phyloP scores from a whole-genome alignment of 805 yeast species.

The Saccharomycopsis lassenensis region DNA sequence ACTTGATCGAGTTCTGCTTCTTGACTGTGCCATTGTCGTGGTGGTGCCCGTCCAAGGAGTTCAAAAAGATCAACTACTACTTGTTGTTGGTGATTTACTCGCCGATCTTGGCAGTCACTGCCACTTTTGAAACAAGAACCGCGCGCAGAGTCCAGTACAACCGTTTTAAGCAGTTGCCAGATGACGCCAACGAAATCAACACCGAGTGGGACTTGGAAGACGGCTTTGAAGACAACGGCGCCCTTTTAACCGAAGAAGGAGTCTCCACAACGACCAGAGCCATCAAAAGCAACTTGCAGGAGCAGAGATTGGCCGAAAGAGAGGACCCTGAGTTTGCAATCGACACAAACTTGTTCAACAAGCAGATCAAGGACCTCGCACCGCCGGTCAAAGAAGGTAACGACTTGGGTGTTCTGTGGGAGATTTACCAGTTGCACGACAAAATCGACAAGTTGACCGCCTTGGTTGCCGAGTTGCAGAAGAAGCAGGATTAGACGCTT shows the following conservation, averaged over 20 bases:
- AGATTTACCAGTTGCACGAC: constrained; percentile 43
- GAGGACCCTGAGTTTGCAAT: constrained; percentile 61
- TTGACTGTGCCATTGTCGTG: constrained; percentile 31
- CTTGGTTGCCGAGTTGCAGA: constrained; percentile 18
- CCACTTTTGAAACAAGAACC: constrained; percentile 50
- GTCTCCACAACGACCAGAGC: constrained; percentile 7
- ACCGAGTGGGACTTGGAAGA: constrained; percentile 78
- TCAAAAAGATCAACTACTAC: constrained; percentile 35
- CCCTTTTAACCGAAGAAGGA: constrained; percentile 22
- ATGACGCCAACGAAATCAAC: constrained; percentile 71
- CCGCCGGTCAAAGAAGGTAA: constrained; percentile 54
- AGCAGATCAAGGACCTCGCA: constrained; percentile 35
- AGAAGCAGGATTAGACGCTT: constrained; percentile 5
- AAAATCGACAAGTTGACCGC: constrained; percentile 33
- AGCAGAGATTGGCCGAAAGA: constrained; percentile 52
- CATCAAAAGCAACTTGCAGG: constrained; percentile 23
- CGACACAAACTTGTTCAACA: constrained; percentile 38
- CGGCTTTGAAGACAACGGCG: constrained; percentile 51
- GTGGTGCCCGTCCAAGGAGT: constrained; percentile 26
- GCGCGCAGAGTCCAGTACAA: constrained; percentile 69
- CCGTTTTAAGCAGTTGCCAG: constrained; percentile 49
- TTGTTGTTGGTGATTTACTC: constrained; percentile 58
- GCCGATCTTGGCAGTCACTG: constrained; percentile 52
- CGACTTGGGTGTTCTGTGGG: constrained; percentile 51
- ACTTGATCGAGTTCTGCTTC: constrained; percentile 53